Conservation (phyloP, 768 basidiomycete genomes). For the Amanita jacksonii region DNA sequence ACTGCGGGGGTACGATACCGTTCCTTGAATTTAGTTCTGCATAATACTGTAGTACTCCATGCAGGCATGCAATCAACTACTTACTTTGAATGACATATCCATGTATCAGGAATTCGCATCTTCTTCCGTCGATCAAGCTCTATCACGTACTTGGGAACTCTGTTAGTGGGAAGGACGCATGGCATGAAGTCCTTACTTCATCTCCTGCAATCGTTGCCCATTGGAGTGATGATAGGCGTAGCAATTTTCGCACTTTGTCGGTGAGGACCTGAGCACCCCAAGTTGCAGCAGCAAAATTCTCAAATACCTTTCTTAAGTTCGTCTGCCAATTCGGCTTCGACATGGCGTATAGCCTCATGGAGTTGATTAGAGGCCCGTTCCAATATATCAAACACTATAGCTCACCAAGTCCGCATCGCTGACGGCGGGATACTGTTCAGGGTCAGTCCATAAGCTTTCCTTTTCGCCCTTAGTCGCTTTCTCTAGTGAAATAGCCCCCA, state of each 20-base stretch:
- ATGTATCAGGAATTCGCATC: conserved; percentile 41
- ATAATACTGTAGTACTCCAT: neutral
- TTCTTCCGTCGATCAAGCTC: conserved; percentile 59
- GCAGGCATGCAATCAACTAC: no score
- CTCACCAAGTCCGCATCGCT: conserved; percentile 53
- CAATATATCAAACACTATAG: no score
- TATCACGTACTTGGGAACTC: conserved; percentile 52
- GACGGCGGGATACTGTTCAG: conserved; percentile 38
- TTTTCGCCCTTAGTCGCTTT: conserved; percentile 59
- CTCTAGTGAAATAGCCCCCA: conserved; percentile 48
- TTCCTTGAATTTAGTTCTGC: conserved; percentile 59
- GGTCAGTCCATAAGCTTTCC: conserved; percentile 56
- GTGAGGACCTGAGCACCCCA: neutral
- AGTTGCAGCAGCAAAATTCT: neutral
- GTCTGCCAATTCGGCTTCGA: conserved; percentile 63
- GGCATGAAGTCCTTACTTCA: conserved; percentile 38
- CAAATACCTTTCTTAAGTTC: conserved; percentile 57
- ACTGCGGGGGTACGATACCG: conserved; percentile 74
- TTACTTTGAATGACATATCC: conserved; percentile 63
- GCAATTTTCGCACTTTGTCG: conserved; percentile 51
- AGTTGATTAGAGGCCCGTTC: conserved; percentile 9
- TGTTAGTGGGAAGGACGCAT: neutral
- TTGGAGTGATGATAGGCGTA: conserved; percentile 65
- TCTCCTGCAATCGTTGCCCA: conserved; percentile 60
- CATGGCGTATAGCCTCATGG: conserved; percentile 50